Evolutionary conservation across 192 early-diverging fungal species (phyloP), one percentile per base, ranked within the genome.

Genomic region (Dimargaris verticillata): DNA sequence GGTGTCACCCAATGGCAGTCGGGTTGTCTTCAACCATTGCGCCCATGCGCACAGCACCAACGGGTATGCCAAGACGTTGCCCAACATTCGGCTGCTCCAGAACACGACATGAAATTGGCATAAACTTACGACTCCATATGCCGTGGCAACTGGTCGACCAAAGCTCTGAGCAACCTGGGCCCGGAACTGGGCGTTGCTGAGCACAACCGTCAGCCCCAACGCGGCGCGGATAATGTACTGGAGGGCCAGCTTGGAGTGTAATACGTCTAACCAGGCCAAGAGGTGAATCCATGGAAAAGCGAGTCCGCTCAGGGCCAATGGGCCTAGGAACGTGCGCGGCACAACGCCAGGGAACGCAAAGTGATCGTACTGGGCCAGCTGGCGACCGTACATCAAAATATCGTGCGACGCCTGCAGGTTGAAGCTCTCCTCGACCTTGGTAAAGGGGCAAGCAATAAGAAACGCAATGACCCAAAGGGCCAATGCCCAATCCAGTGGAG

Each of bases 341-440:
- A 98, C 93, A 22, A 92, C 95, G 29, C 95, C 95, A 2, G 95
- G 93, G 68, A 92, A 98, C 50, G 78, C 77, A 44, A 94, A 61
- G 68, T 96, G 93, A 65, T 96, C 95, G 70, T 76, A 98, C 44
- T 63, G 42, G 13, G 51, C 24, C 0, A 18, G 28, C 3, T 53
- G 52, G 62, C 64, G 45, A 20, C 76, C 72, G 75, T 76, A 73
- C 28, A 76, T 72, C 54, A 95, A 62, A 29, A 96, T 76, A 64
- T 98, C 95, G 68, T 98, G 91, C 7, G 79, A 77, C 6, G 95
- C 93, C 71, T 98, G 95, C 51, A 91, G 61, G 65, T 88, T 92
- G 74, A 98, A 98, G 64, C 87, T 91, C 69, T 98, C 95, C 69
- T 98, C 93, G 54, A 98, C 93, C 71, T 98, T 98, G 41, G 93